Evolutionary conservation across 2,329 filamentous ascomycete species (phyloP), one percentile per base, ranked within the genome.

Genomic region (Helotiales sp.): DNA sequence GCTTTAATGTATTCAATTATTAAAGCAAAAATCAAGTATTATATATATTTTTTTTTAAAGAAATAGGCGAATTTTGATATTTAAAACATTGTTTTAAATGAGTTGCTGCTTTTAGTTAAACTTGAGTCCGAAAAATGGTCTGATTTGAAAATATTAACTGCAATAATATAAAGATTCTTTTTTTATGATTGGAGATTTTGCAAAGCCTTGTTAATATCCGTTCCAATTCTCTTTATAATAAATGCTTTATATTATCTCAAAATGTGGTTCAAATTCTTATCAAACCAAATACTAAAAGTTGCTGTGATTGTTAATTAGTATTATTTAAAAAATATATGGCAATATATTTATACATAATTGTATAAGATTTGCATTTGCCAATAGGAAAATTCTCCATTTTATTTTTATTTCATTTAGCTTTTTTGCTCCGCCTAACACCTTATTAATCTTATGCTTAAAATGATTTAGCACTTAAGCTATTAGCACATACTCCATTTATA

Each of bases 381-480:
- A 85, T 37, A 97, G 85, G 57, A 92, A 89, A 72, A 97, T 92
- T 66, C 89, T 89, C 13, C 80, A 80, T 47, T 83, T 86, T 78
- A 88, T 90, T 75, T 85, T 87, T 62, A 83, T 82, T 67, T 92
- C 93, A 71, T 90, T 86, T 22, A 85, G 83, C 55, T 85, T 87
- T 74, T 91, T 85, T 32, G 96, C 87, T 6, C 94, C 94, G 45
- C 91, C 89, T 32, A 89, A 83, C 52, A 93, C 86, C 26, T 87
- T 85, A 77, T 97, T 97, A 77, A 97, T 92, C 78, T 97, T 93
- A 76, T 95, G 82, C 72, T 96, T 89, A 74, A 97, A 96, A 79
- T 97, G 95, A 76, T 97, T 93, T 57, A 97, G 84, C 47, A 97
- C 94, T 73, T 91, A 87, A 45, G 94, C 95, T 0, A 95, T 98